These are phyloP conservation scores for Pseudocercospora musae DNA, from an alignment of 2,329 filamentous ascomycete genomes.

Conservation along the genomic window DNA sequence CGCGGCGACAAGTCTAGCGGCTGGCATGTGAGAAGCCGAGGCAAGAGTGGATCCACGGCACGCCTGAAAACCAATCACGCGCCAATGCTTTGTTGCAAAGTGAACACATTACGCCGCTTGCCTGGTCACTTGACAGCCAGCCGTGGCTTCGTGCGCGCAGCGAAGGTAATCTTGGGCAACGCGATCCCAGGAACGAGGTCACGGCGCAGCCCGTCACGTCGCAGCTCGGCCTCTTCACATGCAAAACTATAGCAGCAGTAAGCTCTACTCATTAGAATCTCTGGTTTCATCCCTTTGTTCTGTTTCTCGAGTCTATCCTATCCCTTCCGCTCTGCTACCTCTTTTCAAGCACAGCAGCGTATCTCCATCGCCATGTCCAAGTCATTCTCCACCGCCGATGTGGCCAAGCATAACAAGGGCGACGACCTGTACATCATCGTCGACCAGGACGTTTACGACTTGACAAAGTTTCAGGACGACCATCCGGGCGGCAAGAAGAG, in stretches of 20 bases:
- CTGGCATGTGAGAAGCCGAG: neutral
- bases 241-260: neutral
- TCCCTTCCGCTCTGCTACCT: neutral
- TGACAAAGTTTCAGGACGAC: constrained; percentile 64
- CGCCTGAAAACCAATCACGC: neutral
- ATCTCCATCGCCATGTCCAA: constrained; percentile 70
- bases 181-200: neutral
- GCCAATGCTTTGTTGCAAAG: neutral
- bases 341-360: neutral
- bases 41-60: neutral
- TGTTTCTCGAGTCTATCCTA: neutral
- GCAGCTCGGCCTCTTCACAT: constrained; percentile 5
- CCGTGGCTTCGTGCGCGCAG: neutral
- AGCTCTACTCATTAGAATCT: neutral
- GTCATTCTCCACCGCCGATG: constrained; percentile 77
- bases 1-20: neutral
- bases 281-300: neutral
- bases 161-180: neutral
- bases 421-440: constrained; percentile 85
- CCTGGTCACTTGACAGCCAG: neutral
- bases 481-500: constrained; percentile 71
- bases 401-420: constrained; percentile 86
- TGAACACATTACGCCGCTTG: neutral
- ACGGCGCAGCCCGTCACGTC: neutral
- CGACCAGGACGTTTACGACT: constrained; percentile 92